Base-by-base conservation (phyloP, 2,329 filamentous ascomycete species). In the Penicillium sp. region DNA sequence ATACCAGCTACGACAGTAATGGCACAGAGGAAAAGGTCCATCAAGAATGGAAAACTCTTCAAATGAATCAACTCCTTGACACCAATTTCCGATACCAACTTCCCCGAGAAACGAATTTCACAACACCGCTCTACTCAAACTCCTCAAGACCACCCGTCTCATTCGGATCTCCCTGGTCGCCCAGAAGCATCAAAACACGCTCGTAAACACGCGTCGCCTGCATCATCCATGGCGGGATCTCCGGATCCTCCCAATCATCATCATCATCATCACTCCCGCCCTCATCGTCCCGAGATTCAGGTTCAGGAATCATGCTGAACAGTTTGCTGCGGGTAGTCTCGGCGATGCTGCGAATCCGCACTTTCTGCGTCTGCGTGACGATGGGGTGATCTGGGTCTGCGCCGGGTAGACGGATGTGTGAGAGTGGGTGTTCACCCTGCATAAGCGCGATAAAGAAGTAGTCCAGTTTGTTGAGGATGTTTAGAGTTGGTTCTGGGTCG, bases 361-460 rank as follows among this genome's bases (percentile, higher is more conserved):
- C 92, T 83, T 95, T 96, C 74, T 97, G 92, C 19, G 88, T 92
- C 81, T 91, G 89, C 0, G 91, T 89, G 8, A 78, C 78, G 0
- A 74, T 66, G 61, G 81, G 77, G 5, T 82, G 79, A 0, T 84
- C 84, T 6, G 80, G 82, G 65, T 87, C 85, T 64, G 93, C 92
- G 0, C 92, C 92, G 0, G 91, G 88, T 1, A 97, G 79, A 0
- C 80, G 70, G 42, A 88, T 85, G 0, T 85, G 84, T 0, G 88
- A 88, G 14, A 88, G 84, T 3, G 87, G 77, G 70, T 96, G 57
- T 87, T 59, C 84, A 78, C 3, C 90, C 90, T 26, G 82, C 79
- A 1, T 97, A 73, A 97, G 80, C 60, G 89, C 91, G 1, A 90
- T 86, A 72, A 97, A 96, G 42, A 91, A 91, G 68, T 89, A 85